phyloP scores from a whole-genome alignment of 164 flowering plant species.

The Echeveria elegans region DNA sequence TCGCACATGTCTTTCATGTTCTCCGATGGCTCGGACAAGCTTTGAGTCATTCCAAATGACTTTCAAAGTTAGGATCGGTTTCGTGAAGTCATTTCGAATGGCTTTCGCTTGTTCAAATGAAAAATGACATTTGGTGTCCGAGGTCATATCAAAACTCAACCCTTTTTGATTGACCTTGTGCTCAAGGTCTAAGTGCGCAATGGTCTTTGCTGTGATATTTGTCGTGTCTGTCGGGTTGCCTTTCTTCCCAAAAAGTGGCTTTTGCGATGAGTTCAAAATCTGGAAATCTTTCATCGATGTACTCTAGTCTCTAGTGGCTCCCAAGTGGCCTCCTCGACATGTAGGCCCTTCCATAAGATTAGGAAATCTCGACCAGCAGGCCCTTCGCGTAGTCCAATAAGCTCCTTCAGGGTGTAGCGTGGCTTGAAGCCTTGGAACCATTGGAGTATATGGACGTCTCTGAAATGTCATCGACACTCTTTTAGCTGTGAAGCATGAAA shows the following conservation, averaged over 20 bases:
- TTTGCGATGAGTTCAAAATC: not conserved
- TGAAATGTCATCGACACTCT: not conserved
- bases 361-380: not conserved
- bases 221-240: not conserved
- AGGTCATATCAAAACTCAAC: too few relatives aligned
- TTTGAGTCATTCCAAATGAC: too few relatives aligned
- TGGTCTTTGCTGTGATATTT: too few relatives aligned
- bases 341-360: not conserved
- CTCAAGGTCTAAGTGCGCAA: too few relatives aligned
- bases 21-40: too few relatives aligned
- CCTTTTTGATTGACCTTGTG: too few relatives aligned
- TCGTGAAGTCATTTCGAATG: too few relatives aligned
- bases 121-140: too few relatives aligned
- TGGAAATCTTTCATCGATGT: not conserved
- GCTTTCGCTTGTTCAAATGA: too few relatives aligned
- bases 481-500: not conserved
- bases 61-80: too few relatives aligned
- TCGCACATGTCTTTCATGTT: too few relatives aligned
- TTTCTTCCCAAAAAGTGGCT: not conserved
- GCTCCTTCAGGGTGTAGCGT: not conserved
- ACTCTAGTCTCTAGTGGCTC: too few relatives aligned
- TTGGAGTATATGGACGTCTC: not conserved
- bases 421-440: not conserved
- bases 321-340: not conserved
- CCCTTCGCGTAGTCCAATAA: not conserved